Evolutionary conservation across 2,329 filamentous ascomycete species (phyloP), one percentile per base, ranked within the genome.

Genomic region (Aureobasidium musti): DNA sequence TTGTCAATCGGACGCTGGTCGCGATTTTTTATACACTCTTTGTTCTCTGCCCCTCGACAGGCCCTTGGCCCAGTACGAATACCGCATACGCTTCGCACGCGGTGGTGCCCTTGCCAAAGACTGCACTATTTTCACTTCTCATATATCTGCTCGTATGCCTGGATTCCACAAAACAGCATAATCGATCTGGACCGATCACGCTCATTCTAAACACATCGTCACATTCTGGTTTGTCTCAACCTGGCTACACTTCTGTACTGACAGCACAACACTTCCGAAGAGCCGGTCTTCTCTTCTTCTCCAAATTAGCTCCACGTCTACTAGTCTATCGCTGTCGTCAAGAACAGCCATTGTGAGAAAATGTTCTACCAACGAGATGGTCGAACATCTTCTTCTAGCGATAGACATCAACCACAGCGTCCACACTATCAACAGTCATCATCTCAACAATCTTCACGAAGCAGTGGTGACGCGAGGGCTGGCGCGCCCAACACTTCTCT

Each of bases 1-100:
- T 53, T 37, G 49, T 23, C 26, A 64, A 64, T 35, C 26, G 26
- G 49, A 53, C 61, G 61, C 61, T 64, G 61, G 61, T 64, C 61
- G 61, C 23, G 41, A 61, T 43, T 37, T 61, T 10, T 23, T 30
- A 49, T 23, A 37, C 30, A 47, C 41, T 63, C 45, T 52, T 49
- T n/a, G 26, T 50, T 37, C 17, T 49, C 43, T 50, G 43, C 28
- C 56, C 6, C 19, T 35, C 43, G 10, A 47, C 21, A 11, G 54
- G 30, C n/a, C 57, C 17, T 56, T 13, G 28, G 14, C n/a, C 7
- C 35, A 28, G 33, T 41, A 17, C 53, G 23, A 23, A 37, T 41
- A 56, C 23, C 26, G 11, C 19, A n/a, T 28, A 39, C 39, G 39
- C 26, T 21, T 45, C 23, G 14, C 21, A 23, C n/a, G 2, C 26